A percentile compares a stretch with the other conserved stretches of the same genome.
Conservation (phyloP, 805 yeast genomes). For the Yueomyces sinensis region DNA sequence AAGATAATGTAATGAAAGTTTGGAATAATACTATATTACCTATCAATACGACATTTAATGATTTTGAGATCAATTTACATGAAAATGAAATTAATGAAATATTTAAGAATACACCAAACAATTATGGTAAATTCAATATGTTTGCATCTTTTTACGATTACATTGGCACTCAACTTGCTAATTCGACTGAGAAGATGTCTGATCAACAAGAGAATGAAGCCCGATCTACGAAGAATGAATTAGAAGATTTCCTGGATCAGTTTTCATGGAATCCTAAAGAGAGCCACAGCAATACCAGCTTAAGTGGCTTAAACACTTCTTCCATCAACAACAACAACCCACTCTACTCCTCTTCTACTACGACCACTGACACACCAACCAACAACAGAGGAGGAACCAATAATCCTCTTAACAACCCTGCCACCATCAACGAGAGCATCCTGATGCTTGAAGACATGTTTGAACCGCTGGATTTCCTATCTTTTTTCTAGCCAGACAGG, state of each 20-base stretch:
- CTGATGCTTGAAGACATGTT: constrained; percentile 11
- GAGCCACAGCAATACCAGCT: too few relatives aligned
- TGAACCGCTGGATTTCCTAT: constrained; percentile 18
- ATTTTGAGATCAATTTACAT: not conserved
- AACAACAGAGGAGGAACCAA: too few relatives aligned
- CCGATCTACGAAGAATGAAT: too few relatives aligned
- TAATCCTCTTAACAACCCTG: too few relatives aligned
- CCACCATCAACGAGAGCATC: not conserved
- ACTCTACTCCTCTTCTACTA: too few relatives aligned
- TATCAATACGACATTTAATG: not conserved
- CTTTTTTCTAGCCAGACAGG: constrained; percentile 7
- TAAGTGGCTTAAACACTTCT: too few relatives aligned
- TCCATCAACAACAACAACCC: too few relatives aligned
- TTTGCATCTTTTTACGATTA: not conserved
- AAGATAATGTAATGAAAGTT: not conserved
- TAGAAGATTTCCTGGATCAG: too few relatives aligned
- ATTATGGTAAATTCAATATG: not conserved
- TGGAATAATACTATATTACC: not conserved
- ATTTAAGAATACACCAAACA: not conserved
- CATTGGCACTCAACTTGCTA: not conserved
- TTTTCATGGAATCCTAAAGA: too few relatives aligned
- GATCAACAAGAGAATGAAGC: too few relatives aligned
- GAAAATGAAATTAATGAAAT: not conserved
- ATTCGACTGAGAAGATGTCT: not conserved
- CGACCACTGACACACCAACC: too few relatives aligned